phyloP scores from a whole-genome alignment of 495 filamentous ascomycete species.

The Annulohypoxylon stygium region DNA sequence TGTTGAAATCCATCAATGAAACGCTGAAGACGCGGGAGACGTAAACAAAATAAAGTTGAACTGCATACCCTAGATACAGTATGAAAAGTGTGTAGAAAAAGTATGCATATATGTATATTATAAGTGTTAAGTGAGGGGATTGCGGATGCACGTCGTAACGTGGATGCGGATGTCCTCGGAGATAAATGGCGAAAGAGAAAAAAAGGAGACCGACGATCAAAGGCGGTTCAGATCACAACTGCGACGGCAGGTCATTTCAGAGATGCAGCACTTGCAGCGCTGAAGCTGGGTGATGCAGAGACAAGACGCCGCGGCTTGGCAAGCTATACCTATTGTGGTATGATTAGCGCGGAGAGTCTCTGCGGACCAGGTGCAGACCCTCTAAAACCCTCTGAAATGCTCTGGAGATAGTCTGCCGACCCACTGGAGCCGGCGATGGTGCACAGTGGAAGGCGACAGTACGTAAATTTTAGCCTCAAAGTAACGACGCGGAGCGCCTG shows the following conservation, averaged over 20 bases:
- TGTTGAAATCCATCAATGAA: slow-evolving; percentile 1
- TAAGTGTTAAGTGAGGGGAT: slow-evolving; percentile 1
- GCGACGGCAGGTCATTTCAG: slow-evolving; percentile 15
- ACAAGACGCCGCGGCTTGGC: slow-evolving; percentile 38
- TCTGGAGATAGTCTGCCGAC: slow-evolving; percentile 10
- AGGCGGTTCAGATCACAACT: slow-evolving; percentile 17
- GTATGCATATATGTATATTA: neutral
- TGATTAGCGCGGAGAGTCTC: slow-evolving; percentile 19
- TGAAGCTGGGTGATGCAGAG: slow-evolving; percentile 31
- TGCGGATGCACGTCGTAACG: neutral
- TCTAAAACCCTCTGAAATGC: slow-evolving; percentile 3
- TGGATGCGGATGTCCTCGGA: slow-evolving; percentile 8
- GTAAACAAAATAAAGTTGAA: slow-evolving; percentile 6
- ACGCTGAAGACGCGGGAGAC: neutral
- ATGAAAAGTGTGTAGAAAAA: neutral
- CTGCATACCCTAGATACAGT: slow-evolving; percentile 6
- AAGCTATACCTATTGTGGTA: slow-evolving; percentile 17
- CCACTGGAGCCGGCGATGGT: slow-evolving; percentile 6
- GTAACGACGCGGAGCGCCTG: slow-evolving; percentile 8
- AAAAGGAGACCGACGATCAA: slow-evolving; percentile 32
- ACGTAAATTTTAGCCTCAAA: slow-evolving; percentile 33
- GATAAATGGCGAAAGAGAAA: slow-evolving; percentile 18
- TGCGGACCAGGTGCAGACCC: neutral
- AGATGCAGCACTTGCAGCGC: slow-evolving; percentile 31
- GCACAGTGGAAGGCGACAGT: slow-evolving; percentile 33